Evolutionary conservation across 805 yeast genomes (phyloP).

Genomic region (Kuraishia molischiana): DNA sequence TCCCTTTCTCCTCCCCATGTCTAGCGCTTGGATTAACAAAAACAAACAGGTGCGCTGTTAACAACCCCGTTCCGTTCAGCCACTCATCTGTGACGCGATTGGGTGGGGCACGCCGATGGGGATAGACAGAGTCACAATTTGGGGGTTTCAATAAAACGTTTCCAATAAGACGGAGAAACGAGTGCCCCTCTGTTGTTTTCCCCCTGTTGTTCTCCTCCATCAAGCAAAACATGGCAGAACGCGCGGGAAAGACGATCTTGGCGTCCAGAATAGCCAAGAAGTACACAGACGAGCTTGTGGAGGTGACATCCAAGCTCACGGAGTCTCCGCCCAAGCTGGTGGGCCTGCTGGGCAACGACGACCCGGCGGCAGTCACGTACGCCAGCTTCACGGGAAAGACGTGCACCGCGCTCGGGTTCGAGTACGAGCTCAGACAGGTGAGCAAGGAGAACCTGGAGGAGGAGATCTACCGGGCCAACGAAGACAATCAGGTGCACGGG

Average conservation of each 20-base stretch:
- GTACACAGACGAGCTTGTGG: slow-evolving; percentile 61
- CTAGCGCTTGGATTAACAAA: too few species aligned
- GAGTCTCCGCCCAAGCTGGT: slow-evolving; percentile 61
- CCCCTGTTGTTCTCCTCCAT: too few species aligned
- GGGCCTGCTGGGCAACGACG: slow-evolving; percentile 85
- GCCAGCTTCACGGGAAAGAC: slow-evolving; percentile 96
- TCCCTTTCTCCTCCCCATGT: slow-evolving; percentile 18
- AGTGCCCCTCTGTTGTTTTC: too few species aligned
- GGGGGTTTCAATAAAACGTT: too few species aligned
- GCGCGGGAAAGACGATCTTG: slow-evolving; percentile 70
- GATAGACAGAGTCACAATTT: too few species aligned
- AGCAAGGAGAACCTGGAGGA: slow-evolving; percentile 79
- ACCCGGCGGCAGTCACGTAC: slow-evolving; percentile 92
- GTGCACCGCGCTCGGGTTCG: slow-evolving; percentile 75
- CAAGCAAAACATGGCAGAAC: too few species aligned
- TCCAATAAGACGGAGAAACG: too few species aligned
- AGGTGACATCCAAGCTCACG: slow-evolving; percentile 40
- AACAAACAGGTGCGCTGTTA: too few species aligned
- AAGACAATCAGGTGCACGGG: slow-evolving; percentile 69
- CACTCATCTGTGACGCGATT: too few species aligned
- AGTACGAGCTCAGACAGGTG: slow-evolving; percentile 66
- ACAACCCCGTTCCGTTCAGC: too few species aligned
- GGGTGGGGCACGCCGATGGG: too few species aligned
- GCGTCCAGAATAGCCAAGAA: slow-evolving; percentile 85
- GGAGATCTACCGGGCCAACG: slow-evolving; percentile 72